Conservation (phyloP, 768 basidiomycete genomes). For the Mycena alexandri region DNA sequence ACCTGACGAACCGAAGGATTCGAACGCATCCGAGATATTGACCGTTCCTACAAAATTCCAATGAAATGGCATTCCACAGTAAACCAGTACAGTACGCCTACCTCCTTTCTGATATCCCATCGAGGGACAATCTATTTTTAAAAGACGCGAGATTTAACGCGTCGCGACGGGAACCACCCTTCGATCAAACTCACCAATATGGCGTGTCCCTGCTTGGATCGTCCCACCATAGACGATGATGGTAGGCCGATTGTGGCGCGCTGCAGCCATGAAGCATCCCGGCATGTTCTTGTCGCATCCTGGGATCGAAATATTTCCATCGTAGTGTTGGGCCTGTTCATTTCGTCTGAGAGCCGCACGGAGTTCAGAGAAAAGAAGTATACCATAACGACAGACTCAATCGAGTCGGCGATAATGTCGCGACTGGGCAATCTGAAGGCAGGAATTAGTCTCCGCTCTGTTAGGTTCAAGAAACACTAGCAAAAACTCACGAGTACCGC, state of each 20-base stretch:
- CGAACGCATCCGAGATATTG: conserved; percentile 88
- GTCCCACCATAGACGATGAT: conserved; percentile 91
- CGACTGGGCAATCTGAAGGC: conserved; percentile 81
- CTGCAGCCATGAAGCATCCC: conserved; percentile 88
- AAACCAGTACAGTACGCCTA: conserved; percentile 25
- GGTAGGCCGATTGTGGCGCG: conserved; percentile 88
- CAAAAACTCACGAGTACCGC: conserved; percentile 82
- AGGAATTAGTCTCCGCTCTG: not conserved
- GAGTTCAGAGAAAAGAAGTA: no score
- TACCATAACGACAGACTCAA: conserved; percentile 65
- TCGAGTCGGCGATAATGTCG: conserved; percentile 91
- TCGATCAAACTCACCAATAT: conserved; percentile 58
- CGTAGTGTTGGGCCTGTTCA: conserved; percentile 86
- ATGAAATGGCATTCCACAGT: not conserved
- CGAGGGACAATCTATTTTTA: conserved; percentile 73
- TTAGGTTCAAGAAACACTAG: not conserved
- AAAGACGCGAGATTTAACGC: not conserved
- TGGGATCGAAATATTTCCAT: conserved; percentile 88
- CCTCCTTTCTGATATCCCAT: conserved; percentile 86
- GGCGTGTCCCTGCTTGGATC: conserved; percentile 81
- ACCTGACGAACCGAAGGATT: conserved; percentile 75
- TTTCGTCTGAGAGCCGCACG: not conserved
- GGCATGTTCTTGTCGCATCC: conserved; percentile 97
- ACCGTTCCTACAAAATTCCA: conserved; percentile 54
- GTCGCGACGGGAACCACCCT: not conserved